Base-by-base conservation (phyloP, 2,329 filamentous ascomycete species). In the Curvularia hawaiiensis region DNA sequence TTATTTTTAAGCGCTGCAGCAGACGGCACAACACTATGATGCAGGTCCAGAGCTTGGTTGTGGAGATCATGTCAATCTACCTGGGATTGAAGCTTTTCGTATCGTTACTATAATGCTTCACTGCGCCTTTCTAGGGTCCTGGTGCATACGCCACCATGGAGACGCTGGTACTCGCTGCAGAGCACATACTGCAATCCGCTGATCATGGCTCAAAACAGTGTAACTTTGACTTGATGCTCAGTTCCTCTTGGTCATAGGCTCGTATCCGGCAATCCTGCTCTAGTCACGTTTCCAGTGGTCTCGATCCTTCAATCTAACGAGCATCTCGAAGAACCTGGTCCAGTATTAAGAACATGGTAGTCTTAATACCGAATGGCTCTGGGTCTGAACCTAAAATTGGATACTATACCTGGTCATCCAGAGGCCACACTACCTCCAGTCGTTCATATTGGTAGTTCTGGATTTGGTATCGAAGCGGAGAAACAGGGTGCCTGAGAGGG, bases 41-140 rank as follows among this genome's bases (percentile, higher is more conserved):
- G 60, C 56, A 62, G 59, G 60, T 56, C 58, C 63, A 62, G 56
- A 70, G 62, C 55, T 45, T 57, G 33, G 31, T 50, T 67, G 60
- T 47, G 60, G 56, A 56, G 58, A 52, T 54, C 41, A 16, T 33
- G 50, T 54, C 59, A 72, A 71, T 72, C 60, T 69, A 68, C 54
- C 41, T 68, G 43, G 33, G 33, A 64, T 56, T 59, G 64, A 70
- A 73, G 66, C 69, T 69, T 72, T 70, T 71, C 70, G 70, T 73
- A 72, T 72, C 63, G 46, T 35, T 58, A 71, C 69, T 71, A 44
- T 69, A 65, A 62, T 56, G 52, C 47, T 64, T 61, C 53, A 45
- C 49, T 59, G 58, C 57, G 38, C 49, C 47, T 52, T 52, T 54
- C 60, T 58, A 60, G 56, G 54, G 52, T 18, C 31, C 31, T 50